Percentiles rank a stretch among this genome's conserved stretches.
Conservation (phyloP, 495 filamentous ascomycete genomes). For the Parachaetomium inaequale region DNA sequence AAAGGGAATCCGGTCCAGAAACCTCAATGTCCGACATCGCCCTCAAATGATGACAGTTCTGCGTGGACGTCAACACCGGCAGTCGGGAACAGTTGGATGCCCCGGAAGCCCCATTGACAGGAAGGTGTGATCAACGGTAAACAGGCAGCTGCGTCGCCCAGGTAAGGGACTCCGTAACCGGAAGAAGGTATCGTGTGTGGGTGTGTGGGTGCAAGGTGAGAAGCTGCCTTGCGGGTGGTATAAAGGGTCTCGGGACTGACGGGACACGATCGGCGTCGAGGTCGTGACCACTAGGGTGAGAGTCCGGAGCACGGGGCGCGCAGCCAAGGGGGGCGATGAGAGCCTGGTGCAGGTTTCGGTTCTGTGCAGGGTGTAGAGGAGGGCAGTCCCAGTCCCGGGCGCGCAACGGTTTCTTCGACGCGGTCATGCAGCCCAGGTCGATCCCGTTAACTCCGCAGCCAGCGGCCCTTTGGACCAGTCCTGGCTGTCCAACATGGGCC, state of each 20-base stretch:
- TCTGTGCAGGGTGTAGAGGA: slow-evolving; percentile 2
- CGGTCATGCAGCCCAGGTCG: slow-evolving; percentile 3
- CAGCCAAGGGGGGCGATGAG: not conserved
- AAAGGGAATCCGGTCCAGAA: not conserved
- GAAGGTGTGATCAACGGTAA: slow-evolving; percentile 7
- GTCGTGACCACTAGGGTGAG: slow-evolving; percentile 1
- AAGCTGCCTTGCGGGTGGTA: not conserved
- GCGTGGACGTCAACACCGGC: not conserved
- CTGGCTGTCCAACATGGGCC: not conserved
- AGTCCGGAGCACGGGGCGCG: not conserved
- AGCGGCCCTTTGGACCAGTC: not conserved
- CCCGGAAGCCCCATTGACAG: not conserved
- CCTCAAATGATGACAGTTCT: not conserved
- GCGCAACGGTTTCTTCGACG: not conserved
- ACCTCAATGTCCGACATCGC: not conserved
- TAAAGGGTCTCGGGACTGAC: not conserved
- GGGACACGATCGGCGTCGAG: not conserved
- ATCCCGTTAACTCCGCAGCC: slow-evolving; percentile 8
- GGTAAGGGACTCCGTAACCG: not conserved
- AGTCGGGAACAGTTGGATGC: not conserved
- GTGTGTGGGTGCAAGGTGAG: not conserved
- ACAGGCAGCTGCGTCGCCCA: not conserved
- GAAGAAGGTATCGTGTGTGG: not conserved
- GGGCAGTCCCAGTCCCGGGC: not conserved
- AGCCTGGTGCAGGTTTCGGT: not conserved